Percentiles rank a stretch among this genome's conserved stretches.
phyloP scores from a whole-genome alignment of 2,329 filamentous ascomycete species.

The Magnaporthiopsis poae region DNA sequence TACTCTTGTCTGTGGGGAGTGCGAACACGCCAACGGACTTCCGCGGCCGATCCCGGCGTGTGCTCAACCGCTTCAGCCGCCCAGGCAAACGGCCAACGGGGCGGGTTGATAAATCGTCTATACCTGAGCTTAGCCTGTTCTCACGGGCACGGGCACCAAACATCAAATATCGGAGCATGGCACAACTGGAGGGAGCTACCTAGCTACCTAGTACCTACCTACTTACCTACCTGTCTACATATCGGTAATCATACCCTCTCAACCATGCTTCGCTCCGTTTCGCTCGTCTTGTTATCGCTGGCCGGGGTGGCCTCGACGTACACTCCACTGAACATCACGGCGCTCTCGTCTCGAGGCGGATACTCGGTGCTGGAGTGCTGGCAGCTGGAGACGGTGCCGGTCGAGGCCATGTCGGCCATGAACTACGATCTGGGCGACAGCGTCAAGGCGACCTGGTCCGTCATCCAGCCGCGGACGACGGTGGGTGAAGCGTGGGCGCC shows the following conservation, averaged over 20 bases:
- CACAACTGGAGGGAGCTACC: background rate
- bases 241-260: background rate
- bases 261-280: background rate
- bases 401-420: slow-evolving; percentile 20
- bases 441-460: slow-evolving; percentile 21
- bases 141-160: too few species aligned
- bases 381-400: slow-evolving; percentile 17
- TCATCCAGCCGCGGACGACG: slow-evolving; percentile 21
- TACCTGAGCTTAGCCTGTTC: background rate
- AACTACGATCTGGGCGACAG: slow-evolving; percentile 22
- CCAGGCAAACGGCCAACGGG: too few species aligned
- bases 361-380: slow-evolving; percentile 23
- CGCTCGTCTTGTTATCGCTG: background rate
- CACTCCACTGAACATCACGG: slow-evolving; percentile 20
- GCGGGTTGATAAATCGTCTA: background rate
- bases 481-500: slow-evolving; percentile 26
- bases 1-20: background rate
- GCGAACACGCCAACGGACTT: background rate
- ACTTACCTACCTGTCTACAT: background rate
- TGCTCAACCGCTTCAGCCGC: background rate
- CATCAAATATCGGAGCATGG: too few species aligned
- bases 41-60: too few species aligned
- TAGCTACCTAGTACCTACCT: background rate
- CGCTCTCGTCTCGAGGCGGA: slow-evolving; percentile 18
- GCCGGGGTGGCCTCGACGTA: background rate